Evolutionary conservation across 345 rosid species (phyloP).

Genomic region (Populus tremula): DNA sequence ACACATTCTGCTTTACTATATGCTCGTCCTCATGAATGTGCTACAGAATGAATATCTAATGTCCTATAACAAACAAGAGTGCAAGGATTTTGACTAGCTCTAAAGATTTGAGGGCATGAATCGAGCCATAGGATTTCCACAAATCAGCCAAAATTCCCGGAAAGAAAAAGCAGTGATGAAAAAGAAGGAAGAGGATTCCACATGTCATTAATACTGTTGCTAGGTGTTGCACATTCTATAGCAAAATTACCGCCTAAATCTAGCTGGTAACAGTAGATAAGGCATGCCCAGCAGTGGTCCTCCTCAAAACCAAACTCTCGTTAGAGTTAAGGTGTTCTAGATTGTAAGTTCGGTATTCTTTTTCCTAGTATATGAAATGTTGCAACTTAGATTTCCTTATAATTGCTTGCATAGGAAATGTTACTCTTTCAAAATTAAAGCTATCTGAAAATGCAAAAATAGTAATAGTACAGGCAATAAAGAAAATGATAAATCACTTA

Average conservation of each 20-base stretch:
- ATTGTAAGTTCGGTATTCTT: not conserved
- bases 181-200: not conserved
- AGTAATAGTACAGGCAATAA: not conserved
- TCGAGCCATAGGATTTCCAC: not conserved
- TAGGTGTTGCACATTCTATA: not conserved
- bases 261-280: not conserved
- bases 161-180: not conserved
- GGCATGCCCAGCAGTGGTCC: not conserved
- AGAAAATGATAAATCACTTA: constrained; percentile 37
- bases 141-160: not conserved
- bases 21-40: not conserved
- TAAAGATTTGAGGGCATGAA: not conserved
- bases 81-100: not conserved
- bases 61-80: not conserved
- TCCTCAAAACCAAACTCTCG: not conserved
- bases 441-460: not conserved
- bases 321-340: not conserved
- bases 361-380: not conserved
- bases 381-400: not conserved
- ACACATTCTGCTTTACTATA: not conserved
- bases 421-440: not conserved
- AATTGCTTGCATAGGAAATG: not conserved
- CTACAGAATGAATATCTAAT: not conserved
- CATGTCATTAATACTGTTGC: not conserved
- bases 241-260: not conserved